Evolutionary conservation across 108 stramenopile species (phyloP).

Genomic region (Skeletonema costatum): DNA sequence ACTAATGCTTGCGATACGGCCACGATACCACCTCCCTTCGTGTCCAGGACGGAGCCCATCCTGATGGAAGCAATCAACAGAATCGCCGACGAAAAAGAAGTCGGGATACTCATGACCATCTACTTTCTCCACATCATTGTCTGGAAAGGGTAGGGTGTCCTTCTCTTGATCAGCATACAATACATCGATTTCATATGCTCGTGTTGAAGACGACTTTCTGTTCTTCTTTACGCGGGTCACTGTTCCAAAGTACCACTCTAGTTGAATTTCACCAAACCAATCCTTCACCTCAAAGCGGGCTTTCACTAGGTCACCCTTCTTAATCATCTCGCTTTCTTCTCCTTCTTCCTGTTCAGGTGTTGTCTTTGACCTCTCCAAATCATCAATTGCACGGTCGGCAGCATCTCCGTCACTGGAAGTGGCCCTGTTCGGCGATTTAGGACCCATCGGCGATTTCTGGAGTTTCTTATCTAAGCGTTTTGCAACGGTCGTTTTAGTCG

Average conservation of each 20-base stretch:
- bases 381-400: not conserved
- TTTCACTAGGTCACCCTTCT: constrained; percentile 7
- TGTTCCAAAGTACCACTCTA: constrained; percentile 16
- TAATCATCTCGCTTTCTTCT: not conserved
- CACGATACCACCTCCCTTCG: constrained; percentile 36
- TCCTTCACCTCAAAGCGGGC: not conserved
- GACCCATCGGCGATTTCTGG: not conserved
- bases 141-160: constrained; percentile 5
- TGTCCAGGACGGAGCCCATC: constrained; percentile 2
- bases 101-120: constrained; percentile 14
- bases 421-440: not conserved
- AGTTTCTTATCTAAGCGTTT: not conserved
- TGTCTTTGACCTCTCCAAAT: not conserved
- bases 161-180: not conserved
- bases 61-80: constrained; percentile 36
- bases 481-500: not conserved
- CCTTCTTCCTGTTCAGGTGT: not conserved
- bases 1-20: constrained; percentile 30
- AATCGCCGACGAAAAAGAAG: constrained; percentile 30
- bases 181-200: not conserved
- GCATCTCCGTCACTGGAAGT: not conserved
- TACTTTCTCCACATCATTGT: constrained; percentile 6
- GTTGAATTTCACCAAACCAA: not conserved
- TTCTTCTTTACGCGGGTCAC: not conserved
- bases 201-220: not conserved